A percentile compares a stretch with the other conserved stretches of the same genome.
Conservation (phyloP, 768 basidiomycete genomes). For the Rossbeevera mucosa region DNA sequence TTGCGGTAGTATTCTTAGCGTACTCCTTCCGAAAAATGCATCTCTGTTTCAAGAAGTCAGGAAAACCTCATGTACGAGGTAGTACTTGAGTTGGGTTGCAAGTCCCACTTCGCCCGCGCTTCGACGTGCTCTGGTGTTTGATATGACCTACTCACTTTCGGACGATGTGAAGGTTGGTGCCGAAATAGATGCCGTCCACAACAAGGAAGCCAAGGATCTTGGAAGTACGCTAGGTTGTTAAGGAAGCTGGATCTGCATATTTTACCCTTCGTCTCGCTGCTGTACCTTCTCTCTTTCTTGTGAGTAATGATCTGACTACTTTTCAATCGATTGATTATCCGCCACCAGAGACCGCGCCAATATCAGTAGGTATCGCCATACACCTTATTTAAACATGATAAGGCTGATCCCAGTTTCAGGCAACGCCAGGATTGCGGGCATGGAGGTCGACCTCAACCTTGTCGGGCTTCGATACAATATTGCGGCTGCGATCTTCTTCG, state of each 20-base stretch:
- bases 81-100: background rate
- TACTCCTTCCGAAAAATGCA: background rate
- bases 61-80: background rate
- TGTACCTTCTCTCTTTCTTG: background rate
- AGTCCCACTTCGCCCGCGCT: background rate
- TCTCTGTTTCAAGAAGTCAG: background rate
- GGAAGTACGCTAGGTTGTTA: background rate
- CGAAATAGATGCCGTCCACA: conserved; percentile 1
- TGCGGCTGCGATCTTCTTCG: conserved; percentile 39
- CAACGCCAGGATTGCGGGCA: conserved; percentile 44
- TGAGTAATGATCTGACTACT: background rate
- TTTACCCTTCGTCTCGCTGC: background rate
- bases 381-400: background rate
- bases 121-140: background rate
- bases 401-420: conserved; percentile 21
- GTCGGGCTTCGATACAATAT: conserved; percentile 35
- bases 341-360: conserved; percentile 39
- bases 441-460: conserved; percentile 37
- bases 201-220: conserved; percentile 8
- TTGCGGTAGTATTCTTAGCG: background rate
- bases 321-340: background rate
- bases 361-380: conserved; percentile 30
- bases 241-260: background rate
- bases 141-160: conserved; percentile 3
- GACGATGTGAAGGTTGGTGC: background rate